These are phyloP conservation scores for Neoboletus brunneissimus DNA, from an alignment of 768 basidiomycete species.

Conservation along the genomic window DNA sequence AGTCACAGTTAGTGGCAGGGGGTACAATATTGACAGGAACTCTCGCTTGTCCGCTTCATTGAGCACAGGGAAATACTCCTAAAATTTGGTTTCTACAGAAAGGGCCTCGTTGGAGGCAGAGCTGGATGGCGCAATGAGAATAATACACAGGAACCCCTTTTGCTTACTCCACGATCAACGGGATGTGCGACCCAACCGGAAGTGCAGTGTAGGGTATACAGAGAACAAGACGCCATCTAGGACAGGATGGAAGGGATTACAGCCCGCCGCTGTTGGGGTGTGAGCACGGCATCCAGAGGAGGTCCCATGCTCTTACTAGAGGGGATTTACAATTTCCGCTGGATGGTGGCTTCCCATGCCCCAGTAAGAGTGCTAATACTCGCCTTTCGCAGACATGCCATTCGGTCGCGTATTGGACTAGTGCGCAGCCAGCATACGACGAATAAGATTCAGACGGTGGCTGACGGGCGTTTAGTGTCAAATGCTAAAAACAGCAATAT, in stretches of 20 bases:
- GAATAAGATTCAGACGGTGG: slow-evolving; percentile 53
- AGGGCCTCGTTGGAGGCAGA: slow-evolving; percentile 62
- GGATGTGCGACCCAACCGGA: too few species aligned
- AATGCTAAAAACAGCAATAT: not conserved
- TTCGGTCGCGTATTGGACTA: slow-evolving; percentile 33
- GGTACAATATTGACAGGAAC: slow-evolving; percentile 40
- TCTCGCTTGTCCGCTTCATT: slow-evolving; percentile 38
- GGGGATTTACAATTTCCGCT: slow-evolving; percentile 40
- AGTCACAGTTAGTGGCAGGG: slow-evolving; percentile 41
- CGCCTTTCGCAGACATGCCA: slow-evolving; percentile 50
- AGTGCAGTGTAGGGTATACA: too few species aligned
- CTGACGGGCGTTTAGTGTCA: slow-evolving; percentile 27
- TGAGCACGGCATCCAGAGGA: slow-evolving; percentile 1
- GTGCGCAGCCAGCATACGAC: slow-evolving; percentile 46
- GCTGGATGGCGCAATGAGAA: slow-evolving; percentile 25
- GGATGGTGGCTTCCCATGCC: slow-evolving; percentile 49
- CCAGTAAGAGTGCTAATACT: slow-evolving; percentile 49
- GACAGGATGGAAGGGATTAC: slow-evolving; percentile 48
- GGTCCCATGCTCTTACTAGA: not conserved
- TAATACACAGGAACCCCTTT: not conserved
- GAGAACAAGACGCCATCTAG: slow-evolving; percentile 40
- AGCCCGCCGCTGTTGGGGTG: slow-evolving; percentile 32
- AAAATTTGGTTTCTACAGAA: slow-evolving; percentile 38
- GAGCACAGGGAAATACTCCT: slow-evolving; percentile 45
- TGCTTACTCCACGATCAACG: too few species aligned